These are phyloP conservation scores for Kwoniella newhampshirensis DNA, from an alignment of 768 basidiomycete genomes.

Conservation along the genomic window DNA sequence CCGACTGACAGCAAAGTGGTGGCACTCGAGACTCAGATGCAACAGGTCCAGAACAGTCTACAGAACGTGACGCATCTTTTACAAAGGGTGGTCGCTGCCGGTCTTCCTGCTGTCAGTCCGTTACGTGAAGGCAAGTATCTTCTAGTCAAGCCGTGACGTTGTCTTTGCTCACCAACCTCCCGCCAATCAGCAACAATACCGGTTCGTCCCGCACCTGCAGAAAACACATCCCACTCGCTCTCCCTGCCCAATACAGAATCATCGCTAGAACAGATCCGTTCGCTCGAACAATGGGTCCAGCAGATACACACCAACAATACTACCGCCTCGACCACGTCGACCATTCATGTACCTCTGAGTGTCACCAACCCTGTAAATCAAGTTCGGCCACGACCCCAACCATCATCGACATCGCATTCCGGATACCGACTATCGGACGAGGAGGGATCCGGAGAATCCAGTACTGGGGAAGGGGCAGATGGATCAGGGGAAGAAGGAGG, in stretches of 20 bases:
- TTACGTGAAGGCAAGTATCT: too few species aligned
- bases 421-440: too few species aligned
- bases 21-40: slow-evolving; percentile 13
- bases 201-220: too few species aligned
- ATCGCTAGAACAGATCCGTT: neutral
- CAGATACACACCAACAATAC: too few species aligned
- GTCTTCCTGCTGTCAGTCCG: neutral
- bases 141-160: too few species aligned
- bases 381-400: too few species aligned
- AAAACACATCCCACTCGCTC: too few species aligned
- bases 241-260: too few species aligned
- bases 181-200: too few species aligned
- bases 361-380: neutral
- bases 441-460: too few species aligned
- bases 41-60: slow-evolving; percentile 12
- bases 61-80: slow-evolving; percentile 9
- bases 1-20: slow-evolving; percentile 8
- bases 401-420: too few species aligned
- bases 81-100: slow-evolving; percentile 3
- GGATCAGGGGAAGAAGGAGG: neutral
- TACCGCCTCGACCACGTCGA: neutral
- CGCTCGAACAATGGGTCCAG: slow-evolving; percentile 14
- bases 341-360: neutral
- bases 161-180: too few species aligned
- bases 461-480: neutral